These are phyloP conservation scores for Viola odorata DNA, from an alignment of 345 rosid genomes.

Conservation along the genomic window DNA sequence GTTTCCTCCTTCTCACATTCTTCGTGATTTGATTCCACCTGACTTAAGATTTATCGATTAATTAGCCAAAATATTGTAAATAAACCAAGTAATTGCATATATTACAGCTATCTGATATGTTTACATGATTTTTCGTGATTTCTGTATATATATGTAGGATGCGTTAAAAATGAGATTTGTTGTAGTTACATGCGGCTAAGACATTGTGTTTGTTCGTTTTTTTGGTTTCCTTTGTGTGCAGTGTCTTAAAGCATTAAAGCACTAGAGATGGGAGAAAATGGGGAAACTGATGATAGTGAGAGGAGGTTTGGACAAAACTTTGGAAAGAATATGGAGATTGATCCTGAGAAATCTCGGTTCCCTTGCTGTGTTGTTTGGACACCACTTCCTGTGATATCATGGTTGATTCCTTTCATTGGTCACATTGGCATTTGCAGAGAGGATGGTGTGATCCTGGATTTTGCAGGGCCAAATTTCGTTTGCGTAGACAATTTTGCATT, in stretches of 20 bases:
- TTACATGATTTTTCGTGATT: too few relatives aligned
- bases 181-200: too few relatives aligned
- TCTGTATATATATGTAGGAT: too few relatives aligned
- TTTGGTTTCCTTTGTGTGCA: background rate
- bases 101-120: too few relatives aligned
- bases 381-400: conserved; percentile 81
- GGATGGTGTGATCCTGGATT: conserved; percentile 86
- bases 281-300: conserved; percentile 34
- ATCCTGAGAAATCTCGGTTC: conserved; percentile 63
- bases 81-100: too few relatives aligned
- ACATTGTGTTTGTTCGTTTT: too few relatives aligned
- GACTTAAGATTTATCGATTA: too few relatives aligned
- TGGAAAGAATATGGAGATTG: conserved; percentile 41
- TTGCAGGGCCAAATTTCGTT: conserved; percentile 92
- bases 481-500: conserved; percentile 80
- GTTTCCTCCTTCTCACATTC: too few relatives aligned
- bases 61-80: too few relatives aligned
- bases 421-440: conserved; percentile 84
- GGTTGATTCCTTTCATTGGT: conserved; percentile 88
- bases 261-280: conserved; percentile 36
- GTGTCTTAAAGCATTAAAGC: conserved; percentile 8
- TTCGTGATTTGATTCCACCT: too few relatives aligned
- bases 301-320: conserved; percentile 36
- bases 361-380: conserved; percentile 94
- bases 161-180: too few relatives aligned